Evolutionary conservation across 139 green algal genomes (phyloP).

Genomic region (Gonium pectorale): DNA sequence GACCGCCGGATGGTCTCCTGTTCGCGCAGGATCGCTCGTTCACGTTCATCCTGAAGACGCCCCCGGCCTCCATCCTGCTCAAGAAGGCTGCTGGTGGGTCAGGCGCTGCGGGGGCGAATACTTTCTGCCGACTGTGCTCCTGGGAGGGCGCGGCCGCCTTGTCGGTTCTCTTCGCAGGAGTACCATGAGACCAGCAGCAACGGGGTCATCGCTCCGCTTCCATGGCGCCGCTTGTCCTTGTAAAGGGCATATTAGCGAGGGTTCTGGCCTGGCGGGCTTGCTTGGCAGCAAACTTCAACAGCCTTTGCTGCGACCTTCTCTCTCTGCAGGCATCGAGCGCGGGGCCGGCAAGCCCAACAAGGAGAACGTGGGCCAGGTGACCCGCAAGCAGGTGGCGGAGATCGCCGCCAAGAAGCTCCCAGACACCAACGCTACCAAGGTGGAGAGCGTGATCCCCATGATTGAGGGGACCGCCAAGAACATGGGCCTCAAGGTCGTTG

Average conservation of each 20-base stretch:
- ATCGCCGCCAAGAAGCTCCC: slow-evolving; percentile 98
- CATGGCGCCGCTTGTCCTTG: too few species aligned
- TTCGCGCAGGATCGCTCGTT: slow-evolving; percentile 93
- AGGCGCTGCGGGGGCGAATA: too few species aligned
- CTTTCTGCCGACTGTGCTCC: too few species aligned
- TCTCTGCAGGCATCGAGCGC: slow-evolving; percentile 70
- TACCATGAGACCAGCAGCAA: too few species aligned
- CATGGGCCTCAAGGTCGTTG: slow-evolving; percentile 93
- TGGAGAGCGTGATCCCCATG: slow-evolving; percentile 93
- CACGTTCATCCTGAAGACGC: slow-evolving; percentile 99
- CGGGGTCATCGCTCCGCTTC: too few species aligned
- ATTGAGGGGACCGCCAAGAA: slow-evolving; percentile 96
- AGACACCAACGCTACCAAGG: slow-evolving; percentile 93
- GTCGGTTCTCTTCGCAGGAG: too few species aligned
- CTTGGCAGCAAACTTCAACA: background rate
- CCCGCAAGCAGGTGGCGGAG: slow-evolving; percentile 85
- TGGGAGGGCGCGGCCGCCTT: too few species aligned
- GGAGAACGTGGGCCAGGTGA: slow-evolving; percentile 91
- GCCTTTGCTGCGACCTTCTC: background rate
- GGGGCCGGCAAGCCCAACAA: slow-evolving; percentile 88
- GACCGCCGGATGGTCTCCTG: background rate
- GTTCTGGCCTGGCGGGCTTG: background rate
- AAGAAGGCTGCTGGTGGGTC: slow-evolving; percentile 92
- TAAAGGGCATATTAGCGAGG: background rate
- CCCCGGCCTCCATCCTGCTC: slow-evolving; percentile 94